phyloP scores from a whole-genome alignment of 2,329 filamentous ascomycete species.

The Xylariaceae sp. region DNA sequence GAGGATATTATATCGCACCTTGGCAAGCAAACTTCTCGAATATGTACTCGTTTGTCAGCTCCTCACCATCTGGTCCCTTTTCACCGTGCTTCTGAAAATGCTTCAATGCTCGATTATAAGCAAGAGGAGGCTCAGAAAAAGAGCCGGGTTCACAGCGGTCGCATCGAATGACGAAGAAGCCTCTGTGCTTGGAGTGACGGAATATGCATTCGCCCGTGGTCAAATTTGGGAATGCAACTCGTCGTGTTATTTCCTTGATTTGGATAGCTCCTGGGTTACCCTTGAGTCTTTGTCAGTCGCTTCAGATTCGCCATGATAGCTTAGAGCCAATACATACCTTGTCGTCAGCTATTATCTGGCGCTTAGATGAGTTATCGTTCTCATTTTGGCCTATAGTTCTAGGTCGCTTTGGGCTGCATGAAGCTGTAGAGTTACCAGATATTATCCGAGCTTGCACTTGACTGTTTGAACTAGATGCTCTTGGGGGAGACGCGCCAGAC shows the following conservation, averaged over 20 bases:
- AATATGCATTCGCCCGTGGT: slow-evolving; percentile 40
- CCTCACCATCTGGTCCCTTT: slow-evolving; percentile 16
- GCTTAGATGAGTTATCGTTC: slow-evolving; percentile 24
- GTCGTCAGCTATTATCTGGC: slow-evolving; percentile 26
- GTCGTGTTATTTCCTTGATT: slow-evolving; percentile 28
- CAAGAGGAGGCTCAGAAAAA: slow-evolving; percentile 38
- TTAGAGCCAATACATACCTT: slow-evolving; percentile 24
- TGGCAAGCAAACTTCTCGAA: slow-evolving; percentile 39
- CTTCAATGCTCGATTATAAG: slow-evolving; percentile 38
- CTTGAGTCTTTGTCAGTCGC: slow-evolving; percentile 21
- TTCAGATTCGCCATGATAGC: background rate
- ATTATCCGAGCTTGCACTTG: slow-evolving; percentile 27
- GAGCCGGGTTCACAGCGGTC: slow-evolving; percentile 27
- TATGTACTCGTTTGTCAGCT: slow-evolving; percentile 40
- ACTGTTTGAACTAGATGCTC: slow-evolving; percentile 21
- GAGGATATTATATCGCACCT: slow-evolving; percentile 24
- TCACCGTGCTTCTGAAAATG: slow-evolving; percentile 38
- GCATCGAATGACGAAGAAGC: slow-evolving; percentile 40
- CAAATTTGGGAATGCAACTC: slow-evolving; percentile 38
- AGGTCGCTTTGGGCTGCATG: slow-evolving; percentile 25
- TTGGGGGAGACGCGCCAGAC: slow-evolving; percentile 15
- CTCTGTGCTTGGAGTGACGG: slow-evolving; percentile 32
- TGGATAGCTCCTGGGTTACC: background rate
- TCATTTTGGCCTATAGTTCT: slow-evolving; percentile 14
- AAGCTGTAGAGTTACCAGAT: slow-evolving; percentile 22